Base-by-base conservation (phyloP, 78 protist species). In the Capsaspora owczarzaki region DNA sequence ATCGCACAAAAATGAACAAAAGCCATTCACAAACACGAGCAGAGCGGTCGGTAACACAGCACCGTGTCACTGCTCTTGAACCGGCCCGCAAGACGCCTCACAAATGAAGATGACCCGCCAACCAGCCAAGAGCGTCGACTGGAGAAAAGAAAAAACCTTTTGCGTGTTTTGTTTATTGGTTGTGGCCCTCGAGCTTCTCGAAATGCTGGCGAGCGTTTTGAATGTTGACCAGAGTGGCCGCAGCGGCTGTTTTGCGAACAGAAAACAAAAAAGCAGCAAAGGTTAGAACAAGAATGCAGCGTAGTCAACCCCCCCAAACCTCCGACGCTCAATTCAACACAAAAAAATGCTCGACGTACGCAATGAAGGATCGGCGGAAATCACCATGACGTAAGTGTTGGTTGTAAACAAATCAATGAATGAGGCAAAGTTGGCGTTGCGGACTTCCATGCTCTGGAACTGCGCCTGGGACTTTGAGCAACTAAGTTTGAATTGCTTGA, bases 361-460 rank as follows among this genome's bases (percentile, higher is more conserved):
- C 35, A 70, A 81, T 14, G n/a, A 35, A 42, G 85, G 90, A 78
- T 95, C 95, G 31, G 95, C 88, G 78, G 88, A 44, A 82, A 96
- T 90, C 31, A 96, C 95, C 99, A 96, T 94, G 76, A 94, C 70
- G 90, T 90, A 94, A 37, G 99, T 96, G 74, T 91, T 96, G 51
- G 90, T 38, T 42, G 99, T 96, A 82, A 96, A 93, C n/a, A 44
- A 85, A n/a, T 96, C 97, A 43, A 95, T 85, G 78, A 91, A 88
- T 37, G 98, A 97, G 0, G 95, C 87, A 61, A 93, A 94, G 46
- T 77, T 43, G 70, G 86, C 61, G 85, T 88, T 95, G 53, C 90
- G 77, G 27, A 96, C 90, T 77, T 94, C 88, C 72, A 77, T 43
- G 31, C 51, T 0, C 60, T 79, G 78, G 42, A 87, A 78, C 44